These are phyloP conservation scores for Cyclostephanos invisitatus DNA, from an alignment of 108 stramenopile species.

Conservation along the genomic window DNA sequence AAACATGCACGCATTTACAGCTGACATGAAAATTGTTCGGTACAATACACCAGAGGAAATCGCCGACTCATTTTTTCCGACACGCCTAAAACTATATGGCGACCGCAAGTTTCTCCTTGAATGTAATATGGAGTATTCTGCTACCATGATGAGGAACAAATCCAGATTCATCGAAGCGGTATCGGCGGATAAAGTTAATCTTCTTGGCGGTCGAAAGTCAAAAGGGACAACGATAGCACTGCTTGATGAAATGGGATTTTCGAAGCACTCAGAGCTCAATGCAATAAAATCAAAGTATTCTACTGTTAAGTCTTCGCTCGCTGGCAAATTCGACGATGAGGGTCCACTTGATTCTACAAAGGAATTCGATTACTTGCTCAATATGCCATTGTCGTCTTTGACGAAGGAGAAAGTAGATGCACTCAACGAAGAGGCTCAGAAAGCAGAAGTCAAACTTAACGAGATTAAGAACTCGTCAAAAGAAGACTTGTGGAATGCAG, in stretches of 20 bases:
- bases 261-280: constrained; percentile 55
- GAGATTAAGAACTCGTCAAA: constrained; percentile 50
- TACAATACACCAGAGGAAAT: constrained; percentile 72
- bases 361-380: constrained; percentile 87
- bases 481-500: constrained; percentile 80
- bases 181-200: constrained; percentile 61
- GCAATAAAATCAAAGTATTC: constrained; percentile 57
- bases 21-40: constrained; percentile 57
- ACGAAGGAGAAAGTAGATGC: constrained; percentile 73
- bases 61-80: constrained; percentile 78
- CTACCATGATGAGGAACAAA: constrained; percentile 71
- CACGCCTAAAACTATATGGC: constrained; percentile 69
- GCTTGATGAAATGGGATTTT: constrained; percentile 67
- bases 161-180: constrained; percentile 83
- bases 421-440: constrained; percentile 66
- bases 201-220: constrained; percentile 61
- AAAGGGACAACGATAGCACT: constrained; percentile 71
- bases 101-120: constrained; percentile 77
- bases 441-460: constrained; percentile 59
- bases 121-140: constrained; percentile 64
- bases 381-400: constrained; percentile 79
- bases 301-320: constrained; percentile 25
- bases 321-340: constrained; percentile 5
- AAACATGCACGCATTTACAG: constrained; percentile 94
- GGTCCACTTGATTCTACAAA: constrained; percentile 14